Evolutionary conservation across 1,284 basidiomycete species (phyloP).

Genomic region (Sanghuangporus weigelae): DNA sequence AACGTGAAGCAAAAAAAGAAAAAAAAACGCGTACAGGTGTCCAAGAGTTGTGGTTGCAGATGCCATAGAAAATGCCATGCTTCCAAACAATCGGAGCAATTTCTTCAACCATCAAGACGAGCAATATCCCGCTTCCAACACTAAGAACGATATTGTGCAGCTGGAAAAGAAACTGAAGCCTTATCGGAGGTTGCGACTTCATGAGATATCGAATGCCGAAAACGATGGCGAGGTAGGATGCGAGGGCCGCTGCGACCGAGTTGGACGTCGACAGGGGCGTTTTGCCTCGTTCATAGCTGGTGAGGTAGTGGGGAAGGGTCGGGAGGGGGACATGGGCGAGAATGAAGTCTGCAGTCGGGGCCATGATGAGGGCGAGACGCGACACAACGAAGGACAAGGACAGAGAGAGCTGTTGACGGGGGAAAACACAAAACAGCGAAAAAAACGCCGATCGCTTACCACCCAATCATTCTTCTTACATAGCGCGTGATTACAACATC

Average conservation of each 20-base stretch:
- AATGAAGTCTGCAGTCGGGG: slow-evolving; percentile 67
- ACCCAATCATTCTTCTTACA: neutral
- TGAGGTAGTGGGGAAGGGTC: slow-evolving; percentile 56
- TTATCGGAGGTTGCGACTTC: slow-evolving; percentile 69
- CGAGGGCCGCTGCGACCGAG: slow-evolving; percentile 66
- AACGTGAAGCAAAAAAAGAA: slow-evolving; percentile 27
- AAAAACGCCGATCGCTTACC: neutral
- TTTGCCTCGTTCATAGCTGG: slow-evolving; percentile 64
- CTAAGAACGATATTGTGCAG: slow-evolving; percentile 89
- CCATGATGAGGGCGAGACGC: slow-evolving; percentile 41
- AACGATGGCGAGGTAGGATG: slow-evolving; percentile 82
- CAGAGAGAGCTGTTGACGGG: too few relatives aligned
- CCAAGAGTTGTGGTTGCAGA: slow-evolving; percentile 80
- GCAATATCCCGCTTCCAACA: slow-evolving; percentile 74
- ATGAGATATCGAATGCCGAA: slow-evolving; percentile 86
- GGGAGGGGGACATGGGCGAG: slow-evolving; percentile 47
- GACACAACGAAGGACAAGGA: slow-evolving; percentile 4
- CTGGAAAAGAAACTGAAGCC: slow-evolving; percentile 87
- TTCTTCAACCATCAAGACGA: slow-evolving; percentile 88
- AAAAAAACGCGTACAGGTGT: slow-evolving; percentile 53
- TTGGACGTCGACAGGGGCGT: slow-evolving; percentile 80
- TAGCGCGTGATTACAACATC: neutral
- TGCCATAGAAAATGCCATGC: slow-evolving; percentile 67
- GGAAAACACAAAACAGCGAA: too few relatives aligned
- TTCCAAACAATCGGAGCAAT: slow-evolving; percentile 73